Evolutionary conservation across 1,139 yeast genomes (phyloP), one percentile per base, ranked within the genome.

Genomic region (Pichia kudriavzevii): DNA sequence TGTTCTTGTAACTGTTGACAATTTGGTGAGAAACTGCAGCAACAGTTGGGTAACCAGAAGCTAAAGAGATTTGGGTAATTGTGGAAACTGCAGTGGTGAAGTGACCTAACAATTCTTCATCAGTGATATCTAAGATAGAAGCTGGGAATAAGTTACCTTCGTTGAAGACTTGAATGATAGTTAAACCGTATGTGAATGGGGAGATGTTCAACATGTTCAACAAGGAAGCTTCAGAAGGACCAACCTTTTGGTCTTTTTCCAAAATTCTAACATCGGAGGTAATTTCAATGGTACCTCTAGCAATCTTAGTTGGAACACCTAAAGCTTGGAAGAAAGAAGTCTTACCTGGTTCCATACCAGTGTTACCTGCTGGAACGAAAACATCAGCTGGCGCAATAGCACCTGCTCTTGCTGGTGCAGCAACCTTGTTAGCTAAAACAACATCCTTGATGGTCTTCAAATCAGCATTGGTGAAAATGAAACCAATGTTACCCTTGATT

Each of bases 271-370:
- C 95, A 65, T 93, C 98, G 58, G 83, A 72, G 68, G 85, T 88
- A 72, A 91, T 91, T 75, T 91, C 99, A 81, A 91, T 91, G 72
- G 95, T 85, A 91, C 99, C 99, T 83, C 99, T 88, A 72, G 95
- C 93, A 87, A 91, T 91, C 93, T 91, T 91, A 84, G 99, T 91
- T 79, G 98, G 98, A 63, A 91, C 96, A 84, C 97, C 97, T 63
- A 91, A 81, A 66, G 99, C 98, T 80, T 91, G 99, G 97, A 91
- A 91, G 94, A 91, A 91, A 66, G 98, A 91, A 63, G 99, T 91
- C 87, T 91, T 91, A 80, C 97, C 97, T 69, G 99, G 99, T 75
- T 91, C 98, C 95, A 93, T 88, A 82, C 98, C 97, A 59, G 99
- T 91, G 95, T 91, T 93, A 72, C 95, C 94, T 59, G 97, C 97